Evolutionary conservation across 768 basidiomycete genomes (phyloP), one percentile per base, ranked within the genome.

Genomic region (Clavulina sp.): DNA sequence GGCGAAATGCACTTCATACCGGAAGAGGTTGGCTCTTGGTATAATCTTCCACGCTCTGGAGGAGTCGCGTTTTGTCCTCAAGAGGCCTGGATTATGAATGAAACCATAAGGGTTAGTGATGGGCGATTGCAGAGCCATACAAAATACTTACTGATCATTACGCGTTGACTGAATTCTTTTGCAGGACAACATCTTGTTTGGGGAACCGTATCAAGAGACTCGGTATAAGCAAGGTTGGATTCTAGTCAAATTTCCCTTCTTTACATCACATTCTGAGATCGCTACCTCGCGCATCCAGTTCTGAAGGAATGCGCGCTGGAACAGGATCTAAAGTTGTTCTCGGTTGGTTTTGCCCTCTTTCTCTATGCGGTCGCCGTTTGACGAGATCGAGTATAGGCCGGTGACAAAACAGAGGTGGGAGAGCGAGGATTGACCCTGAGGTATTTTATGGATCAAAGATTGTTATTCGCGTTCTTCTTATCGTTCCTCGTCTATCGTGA

Each of bases 51-150:
- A 24, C 69, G 83, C 2, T 66, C 65, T 2, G 70, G 70, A 1
- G 84, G 85, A 3, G 72, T 91, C 33, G 78, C 84, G 2, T 87
- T 84, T 60, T 81, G 81, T 4, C 80, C 81, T 3, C 86, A 92
- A 61, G 84, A 87, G 60, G 77, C 81, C 3, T 92, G 84, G 84
- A 78, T 87, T 2, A 74, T 80, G 62, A 87, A 85, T 56, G 81
- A 81, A 53, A 84, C 81, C 0, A 82, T 85, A 49, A 69, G 66
- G 61, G 79, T 77, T 48, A 19, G 46, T 32, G 24, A 29, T 41
- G 19, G 28, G 34, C 28, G 19, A 21, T 30, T n/a, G n/a, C 43
- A n/a, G n/a, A n/a, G 13, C 13, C 13, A 9, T 46, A 13, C 26
- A 26, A 18, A 7, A 26, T 26, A 24, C 7, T 7, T 3, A 4